Conservation (phyloP, 495 filamentous ascomycete species). For the Podospora australis region DNA sequence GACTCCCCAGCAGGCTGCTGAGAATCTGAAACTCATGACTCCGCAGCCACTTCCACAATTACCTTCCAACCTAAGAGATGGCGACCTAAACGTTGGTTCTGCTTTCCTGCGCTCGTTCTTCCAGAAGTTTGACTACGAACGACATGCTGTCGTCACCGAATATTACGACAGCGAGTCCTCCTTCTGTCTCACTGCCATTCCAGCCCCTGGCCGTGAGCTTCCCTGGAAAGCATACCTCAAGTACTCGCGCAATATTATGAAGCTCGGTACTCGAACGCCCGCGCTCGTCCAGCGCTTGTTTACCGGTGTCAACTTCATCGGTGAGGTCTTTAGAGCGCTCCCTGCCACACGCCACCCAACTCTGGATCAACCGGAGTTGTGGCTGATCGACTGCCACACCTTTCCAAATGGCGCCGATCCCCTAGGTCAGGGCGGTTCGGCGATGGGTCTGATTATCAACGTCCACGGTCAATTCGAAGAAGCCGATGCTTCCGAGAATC, state of each 20-base stretch:
- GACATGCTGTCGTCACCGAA: constrained; percentile 50
- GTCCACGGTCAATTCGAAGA: constrained; percentile 84
- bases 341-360: constrained; percentile 74
- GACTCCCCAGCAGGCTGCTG: constrained; percentile 58
- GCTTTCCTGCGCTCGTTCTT: constrained; percentile 73
- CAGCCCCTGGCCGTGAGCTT: constrained; percentile 37
- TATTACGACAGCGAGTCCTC: constrained; percentile 73
- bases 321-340: constrained; percentile 58
- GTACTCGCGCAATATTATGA: constrained; percentile 72
- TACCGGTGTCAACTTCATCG: constrained; percentile 59
- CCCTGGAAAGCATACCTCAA: constrained; percentile 73
- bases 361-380: constrained; percentile 54
- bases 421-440: constrained; percentile 48
- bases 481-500: constrained; percentile 44
- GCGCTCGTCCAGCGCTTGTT: constrained; percentile 59
- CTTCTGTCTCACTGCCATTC: constrained; percentile 74
- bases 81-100: constrained; percentile 59
- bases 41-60: constrained; percentile 61
- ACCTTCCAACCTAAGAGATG: constrained; percentile 67
- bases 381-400: constrained; percentile 76
- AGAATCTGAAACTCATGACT: constrained; percentile 28
- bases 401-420: constrained; percentile 66
- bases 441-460: constrained; percentile 68
- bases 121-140: constrained; percentile 65
- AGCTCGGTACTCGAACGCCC: constrained; percentile 49